Conservation (phyloP, 1,139 yeast genomes). For the Magnusiomyces suaveolens region DNA sequence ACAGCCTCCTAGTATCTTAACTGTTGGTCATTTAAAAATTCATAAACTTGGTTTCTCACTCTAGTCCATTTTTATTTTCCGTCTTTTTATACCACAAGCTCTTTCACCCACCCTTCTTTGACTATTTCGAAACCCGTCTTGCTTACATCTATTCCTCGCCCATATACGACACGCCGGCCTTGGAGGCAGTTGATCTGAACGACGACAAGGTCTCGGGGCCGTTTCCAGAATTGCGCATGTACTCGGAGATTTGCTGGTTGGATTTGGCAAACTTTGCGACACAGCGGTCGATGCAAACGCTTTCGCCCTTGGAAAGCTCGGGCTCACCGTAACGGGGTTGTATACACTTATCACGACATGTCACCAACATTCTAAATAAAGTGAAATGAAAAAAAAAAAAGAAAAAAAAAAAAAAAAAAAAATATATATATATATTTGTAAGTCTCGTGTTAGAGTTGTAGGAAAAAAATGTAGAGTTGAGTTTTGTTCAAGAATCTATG, state of each 20-base stretch:
- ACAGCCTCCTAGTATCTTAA: no score
- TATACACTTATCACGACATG: conserved; percentile 64
- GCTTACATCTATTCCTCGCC: no score
- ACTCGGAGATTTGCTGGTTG: conserved; percentile 52
- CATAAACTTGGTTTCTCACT: no score
- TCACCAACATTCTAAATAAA: conserved; percentile 42
- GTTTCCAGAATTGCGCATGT: conserved; percentile 29
- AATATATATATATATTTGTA: not conserved
- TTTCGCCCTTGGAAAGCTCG: conserved; percentile 71
- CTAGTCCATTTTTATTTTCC: no score
- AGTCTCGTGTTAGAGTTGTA: not conserved
- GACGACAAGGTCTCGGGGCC: conserved; percentile 20
- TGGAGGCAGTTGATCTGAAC: conserved; percentile 10
- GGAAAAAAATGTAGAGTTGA: not conserved
- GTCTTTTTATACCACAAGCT: no score
- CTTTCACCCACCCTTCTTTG: no score
- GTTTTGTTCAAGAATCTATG: not conserved
- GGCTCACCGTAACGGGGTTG: conserved; percentile 68
- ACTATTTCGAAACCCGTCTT: no score
- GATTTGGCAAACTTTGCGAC: conserved; percentile 63
- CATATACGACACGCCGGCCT: conserved; percentile 1
- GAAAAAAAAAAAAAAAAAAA: not conserved
- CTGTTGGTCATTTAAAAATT: no score
- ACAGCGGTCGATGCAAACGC: conserved; percentile 67
- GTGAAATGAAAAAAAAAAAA: not conserved